Percentiles rank a stretch among this genome's conserved stretches.
Evolutionary conservation across 2,329 filamentous ascomycete genomes (phyloP).

Genomic region (Coniochaeta sp.): DNA sequence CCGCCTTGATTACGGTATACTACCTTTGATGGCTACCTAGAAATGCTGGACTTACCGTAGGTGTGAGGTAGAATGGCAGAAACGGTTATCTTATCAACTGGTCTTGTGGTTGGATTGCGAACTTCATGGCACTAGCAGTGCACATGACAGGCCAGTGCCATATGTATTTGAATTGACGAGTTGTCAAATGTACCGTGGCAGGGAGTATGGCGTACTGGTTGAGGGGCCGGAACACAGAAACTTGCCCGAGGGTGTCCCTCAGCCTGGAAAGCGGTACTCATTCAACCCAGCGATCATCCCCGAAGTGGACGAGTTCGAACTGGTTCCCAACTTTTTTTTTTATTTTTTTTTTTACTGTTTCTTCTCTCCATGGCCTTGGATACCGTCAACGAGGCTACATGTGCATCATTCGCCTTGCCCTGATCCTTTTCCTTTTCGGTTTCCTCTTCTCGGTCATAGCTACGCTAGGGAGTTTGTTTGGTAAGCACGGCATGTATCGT

Average conservation of each 20-base stretch:
- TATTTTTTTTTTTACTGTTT: not conserved
- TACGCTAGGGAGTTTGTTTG: too few relatives aligned
- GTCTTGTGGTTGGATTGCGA: too few relatives aligned
- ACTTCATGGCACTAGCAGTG: too few relatives aligned
- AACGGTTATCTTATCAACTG: too few relatives aligned
- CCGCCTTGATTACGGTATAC: slow-evolving; percentile 33
- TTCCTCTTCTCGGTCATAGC: not conserved
- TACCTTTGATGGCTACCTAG: not conserved
- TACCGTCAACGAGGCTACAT: not conserved
- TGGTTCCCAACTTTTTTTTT: not conserved
- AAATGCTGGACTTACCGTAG: not conserved
- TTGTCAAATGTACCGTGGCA: not conserved
- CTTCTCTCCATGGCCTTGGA: not conserved
- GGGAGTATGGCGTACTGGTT: not conserved
- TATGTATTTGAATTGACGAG: not conserved
- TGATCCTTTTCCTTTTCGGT: too few relatives aligned
- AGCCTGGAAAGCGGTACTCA: not conserved
- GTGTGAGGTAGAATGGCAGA: too few relatives aligned
- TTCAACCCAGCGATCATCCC: not conserved
- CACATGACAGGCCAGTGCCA: too few relatives aligned
- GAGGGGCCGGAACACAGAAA: not conserved
- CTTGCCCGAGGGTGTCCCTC: not conserved
- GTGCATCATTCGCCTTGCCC: not conserved
- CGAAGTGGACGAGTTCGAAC: not conserved
- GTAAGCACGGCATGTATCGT: too few relatives aligned